Conservation (phyloP, 2,329 filamentous ascomycete species). For the Akanthomyces dipterigenus region DNA sequence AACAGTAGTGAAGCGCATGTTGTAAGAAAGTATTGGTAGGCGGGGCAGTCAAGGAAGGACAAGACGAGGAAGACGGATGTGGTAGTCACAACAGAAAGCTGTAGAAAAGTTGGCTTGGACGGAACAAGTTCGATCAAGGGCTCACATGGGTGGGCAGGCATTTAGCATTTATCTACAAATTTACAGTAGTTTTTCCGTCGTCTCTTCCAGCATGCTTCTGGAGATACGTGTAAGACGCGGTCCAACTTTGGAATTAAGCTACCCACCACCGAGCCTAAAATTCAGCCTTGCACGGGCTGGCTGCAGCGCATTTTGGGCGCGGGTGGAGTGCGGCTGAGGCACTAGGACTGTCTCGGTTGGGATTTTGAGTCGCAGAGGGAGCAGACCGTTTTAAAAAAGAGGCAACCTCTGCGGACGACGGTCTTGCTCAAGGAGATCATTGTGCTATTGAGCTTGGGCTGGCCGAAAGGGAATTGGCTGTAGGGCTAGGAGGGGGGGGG, state of each 20-base stretch:
- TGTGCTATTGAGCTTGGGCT: not conserved
- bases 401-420: not conserved
- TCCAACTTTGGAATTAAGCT: not conserved
- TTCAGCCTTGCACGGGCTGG: not conserved
- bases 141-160: not conserved
- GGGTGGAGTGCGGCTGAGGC: conserved; percentile 5
- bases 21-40: not conserved
- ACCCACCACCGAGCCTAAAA: not conserved
- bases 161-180: not conserved
- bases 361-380: too few relatives aligned
- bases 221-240: not conserved
- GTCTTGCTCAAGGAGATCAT: not conserved
- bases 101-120: not conserved
- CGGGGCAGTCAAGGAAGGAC: not conserved
- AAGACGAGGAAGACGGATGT: not conserved
- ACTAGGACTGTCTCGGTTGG: not conserved
- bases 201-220: not conserved
- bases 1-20: not conserved
- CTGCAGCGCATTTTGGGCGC: not conserved
- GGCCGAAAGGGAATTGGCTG: not conserved
- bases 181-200: not conserved
- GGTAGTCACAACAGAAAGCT: not conserved
- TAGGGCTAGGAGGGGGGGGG: not conserved
- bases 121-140: not conserved
- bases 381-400: not conserved